Conservation (phyloP, 768 basidiomycete species). For the Roridomyces roridus region DNA sequence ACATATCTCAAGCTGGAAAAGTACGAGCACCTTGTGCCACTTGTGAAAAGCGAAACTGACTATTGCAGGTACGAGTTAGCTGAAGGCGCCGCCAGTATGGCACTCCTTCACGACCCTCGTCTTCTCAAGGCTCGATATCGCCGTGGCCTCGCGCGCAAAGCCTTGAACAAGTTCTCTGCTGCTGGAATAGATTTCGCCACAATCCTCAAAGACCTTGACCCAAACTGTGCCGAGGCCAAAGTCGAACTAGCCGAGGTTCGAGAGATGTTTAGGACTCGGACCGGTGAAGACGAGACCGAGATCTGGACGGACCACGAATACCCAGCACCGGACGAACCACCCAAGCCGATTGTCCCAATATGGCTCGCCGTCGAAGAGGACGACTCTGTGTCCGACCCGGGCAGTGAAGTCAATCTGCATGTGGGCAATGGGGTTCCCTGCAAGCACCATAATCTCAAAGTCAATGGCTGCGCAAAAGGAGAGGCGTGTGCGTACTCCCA, state of each 20-base stretch:
- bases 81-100: conserved; percentile 43
- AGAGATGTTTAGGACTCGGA: background rate
- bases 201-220: conserved; percentile 11
- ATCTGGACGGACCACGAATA: background rate
- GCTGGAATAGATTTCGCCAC: conserved; percentile 14
- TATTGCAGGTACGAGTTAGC: conserved; percentile 44
- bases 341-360: background rate
- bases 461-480: conserved; percentile 15
- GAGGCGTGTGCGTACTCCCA: conserved; percentile 18
- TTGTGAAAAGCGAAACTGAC: background rate
- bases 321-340: background rate
- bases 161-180: conserved; percentile 19
- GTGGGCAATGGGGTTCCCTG: conserved; percentile 20
- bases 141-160: conserved; percentile 45
- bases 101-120: conserved; percentile 39
- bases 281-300: background rate
- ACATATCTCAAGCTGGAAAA: conserved; percentile 42
- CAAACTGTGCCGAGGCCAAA: conserved; percentile 15
- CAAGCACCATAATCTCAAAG: conserved; percentile 22
- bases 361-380: background rate
- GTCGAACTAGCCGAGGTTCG: conserved; percentile 1
- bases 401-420: background rate
- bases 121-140: conserved; percentile 46
- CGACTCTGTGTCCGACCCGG: background rate
- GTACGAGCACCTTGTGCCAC: conserved; percentile 29